phyloP scores from a whole-genome alignment of 352 stramenopile species.

The Phytophthora crassamura region DNA sequence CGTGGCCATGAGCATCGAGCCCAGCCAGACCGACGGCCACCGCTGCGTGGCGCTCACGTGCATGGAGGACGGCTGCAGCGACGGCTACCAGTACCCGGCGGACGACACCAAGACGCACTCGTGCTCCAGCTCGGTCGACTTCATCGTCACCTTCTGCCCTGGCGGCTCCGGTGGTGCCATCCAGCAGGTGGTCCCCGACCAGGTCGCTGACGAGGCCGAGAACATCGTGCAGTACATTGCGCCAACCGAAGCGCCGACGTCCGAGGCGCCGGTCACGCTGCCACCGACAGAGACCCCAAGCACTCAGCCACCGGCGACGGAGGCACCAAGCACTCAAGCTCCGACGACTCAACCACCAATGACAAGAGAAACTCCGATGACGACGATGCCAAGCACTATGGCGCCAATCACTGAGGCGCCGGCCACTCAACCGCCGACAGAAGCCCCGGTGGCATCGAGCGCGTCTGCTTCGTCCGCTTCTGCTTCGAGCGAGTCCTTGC shows the following conservation, averaged over 20 bases:
- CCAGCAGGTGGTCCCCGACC: conserved; percentile 29
- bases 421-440: conserved; percentile 15
- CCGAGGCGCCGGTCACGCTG: conserved; percentile 20
- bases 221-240: conserved; percentile 21
- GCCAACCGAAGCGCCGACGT: conserved; percentile 23
- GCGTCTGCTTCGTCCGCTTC: too few species aligned
- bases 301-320: conserved; percentile 17
- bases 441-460: too few species aligned
- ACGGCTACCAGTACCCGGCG: conserved; percentile 75
- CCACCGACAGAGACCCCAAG: conserved; percentile 11
- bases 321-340: conserved; percentile 18
- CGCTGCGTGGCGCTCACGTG: conserved; percentile 63
- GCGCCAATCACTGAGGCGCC: conserved; percentile 18
- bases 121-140: conserved; percentile 56
- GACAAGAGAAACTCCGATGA: too few species aligned
- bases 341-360: conserved; percentile 18
- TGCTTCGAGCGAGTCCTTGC: too few species aligned
- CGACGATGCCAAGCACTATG: too few species aligned
- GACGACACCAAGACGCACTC: conserved; percentile 77
- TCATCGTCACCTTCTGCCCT: conserved; percentile 68
- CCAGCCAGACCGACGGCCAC: conserved; percentile 37
- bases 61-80: conserved; percentile 56
- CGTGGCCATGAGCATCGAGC: conserved; percentile 72
- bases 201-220: conserved; percentile 27
- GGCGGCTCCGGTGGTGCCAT: conserved; percentile 29